phyloP scores from a whole-genome alignment of 805 yeast genomes.

The Suhomyces canberraensis region DNA sequence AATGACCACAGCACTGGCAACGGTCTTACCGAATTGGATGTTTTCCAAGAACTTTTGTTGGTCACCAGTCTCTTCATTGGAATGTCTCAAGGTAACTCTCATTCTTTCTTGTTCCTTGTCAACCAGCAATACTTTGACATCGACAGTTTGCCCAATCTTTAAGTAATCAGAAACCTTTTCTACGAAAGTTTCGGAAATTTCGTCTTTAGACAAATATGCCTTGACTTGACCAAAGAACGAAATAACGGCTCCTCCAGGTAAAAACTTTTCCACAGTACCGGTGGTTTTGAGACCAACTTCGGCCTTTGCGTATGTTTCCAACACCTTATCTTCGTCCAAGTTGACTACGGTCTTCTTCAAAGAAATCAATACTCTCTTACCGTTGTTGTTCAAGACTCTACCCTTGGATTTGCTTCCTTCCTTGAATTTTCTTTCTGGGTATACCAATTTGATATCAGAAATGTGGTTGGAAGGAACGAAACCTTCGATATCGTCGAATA shows the following conservation, averaged over 20 bases:
- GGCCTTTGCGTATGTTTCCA: conserved; percentile 38
- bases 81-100: conserved; percentile 70
- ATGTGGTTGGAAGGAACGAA: conserved; percentile 72
- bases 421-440: conserved; percentile 91
- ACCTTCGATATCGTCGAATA: conserved; percentile 69
- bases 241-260: conserved; percentile 75
- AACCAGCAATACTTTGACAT: conserved; percentile 59
- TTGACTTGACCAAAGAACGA: conserved; percentile 75
- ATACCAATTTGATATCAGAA: conserved; percentile 76
- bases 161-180: conserved; percentile 73
- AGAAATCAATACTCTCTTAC: conserved; percentile 56
- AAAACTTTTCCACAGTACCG: conserved; percentile 72
- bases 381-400: conserved; percentile 57
- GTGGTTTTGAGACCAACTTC: conserved; percentile 50
- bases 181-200: conserved; percentile 87
- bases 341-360: conserved; percentile 81
- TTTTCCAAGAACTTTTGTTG: conserved; percentile 46
- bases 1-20: conserved; percentile 57
- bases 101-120: conserved; percentile 53
- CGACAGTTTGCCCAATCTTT: conserved; percentile 78
- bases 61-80: conserved; percentile 47
- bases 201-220: conserved; percentile 83
- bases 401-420: conserved; percentile 79
- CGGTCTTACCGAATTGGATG: conserved; percentile 58
- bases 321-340: conserved; percentile 53